Evolutionary conservation across 192 early-diverging fungal species (phyloP).

Genomic region (Coemansia sp.): DNA sequence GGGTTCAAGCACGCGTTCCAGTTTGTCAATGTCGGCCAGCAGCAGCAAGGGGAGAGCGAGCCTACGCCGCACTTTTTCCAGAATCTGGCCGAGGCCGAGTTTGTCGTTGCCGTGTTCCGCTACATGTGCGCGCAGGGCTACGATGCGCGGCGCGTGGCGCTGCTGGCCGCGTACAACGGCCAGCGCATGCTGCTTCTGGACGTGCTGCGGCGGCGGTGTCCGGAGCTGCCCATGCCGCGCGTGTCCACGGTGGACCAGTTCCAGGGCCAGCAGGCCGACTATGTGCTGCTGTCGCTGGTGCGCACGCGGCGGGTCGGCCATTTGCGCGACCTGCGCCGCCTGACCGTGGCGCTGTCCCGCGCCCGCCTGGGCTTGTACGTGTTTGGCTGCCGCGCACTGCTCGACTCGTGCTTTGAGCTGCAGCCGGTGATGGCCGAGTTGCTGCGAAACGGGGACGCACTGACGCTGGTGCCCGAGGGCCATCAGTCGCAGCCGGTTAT

Average conservation of each 20-base stretch:
- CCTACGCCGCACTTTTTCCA: conserved; percentile 87
- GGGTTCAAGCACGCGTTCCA: conserved; percentile 88
- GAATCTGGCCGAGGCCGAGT: conserved; percentile 98
- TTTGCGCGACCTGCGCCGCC: conserved; percentile 84
- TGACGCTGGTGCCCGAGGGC: conserved; percentile 44
- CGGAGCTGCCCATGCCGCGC: conserved; percentile 72
- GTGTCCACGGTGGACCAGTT: conserved; percentile 95
- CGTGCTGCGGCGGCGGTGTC: conserved; percentile 79
- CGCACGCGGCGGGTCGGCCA: conserved; percentile 87
- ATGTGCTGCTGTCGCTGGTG: conserved; percentile 89
- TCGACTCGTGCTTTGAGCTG: conserved; percentile 82
- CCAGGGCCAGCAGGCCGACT: conserved; percentile 95
- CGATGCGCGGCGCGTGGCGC: conserved; percentile 80
- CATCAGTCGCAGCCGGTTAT: too few species aligned
- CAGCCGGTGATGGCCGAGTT: conserved; percentile 62
- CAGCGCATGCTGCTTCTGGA: conserved; percentile 90
- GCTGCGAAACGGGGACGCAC: conserved; percentile 54
- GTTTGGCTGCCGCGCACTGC: conserved; percentile 71
- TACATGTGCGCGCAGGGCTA: conserved; percentile 96
- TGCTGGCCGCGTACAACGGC: conserved; percentile 97
- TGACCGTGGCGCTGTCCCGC: conserved; percentile 91
- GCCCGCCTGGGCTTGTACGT: conserved; percentile 93
- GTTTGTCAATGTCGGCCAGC: conserved; percentile 79
- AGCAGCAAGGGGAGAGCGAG: conserved; percentile 76
- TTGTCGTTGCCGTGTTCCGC: conserved; percentile 89